Evolutionary conservation across 2,329 filamentous ascomycete genomes (phyloP).

Genomic region (Colletotrichum sp.): DNA sequence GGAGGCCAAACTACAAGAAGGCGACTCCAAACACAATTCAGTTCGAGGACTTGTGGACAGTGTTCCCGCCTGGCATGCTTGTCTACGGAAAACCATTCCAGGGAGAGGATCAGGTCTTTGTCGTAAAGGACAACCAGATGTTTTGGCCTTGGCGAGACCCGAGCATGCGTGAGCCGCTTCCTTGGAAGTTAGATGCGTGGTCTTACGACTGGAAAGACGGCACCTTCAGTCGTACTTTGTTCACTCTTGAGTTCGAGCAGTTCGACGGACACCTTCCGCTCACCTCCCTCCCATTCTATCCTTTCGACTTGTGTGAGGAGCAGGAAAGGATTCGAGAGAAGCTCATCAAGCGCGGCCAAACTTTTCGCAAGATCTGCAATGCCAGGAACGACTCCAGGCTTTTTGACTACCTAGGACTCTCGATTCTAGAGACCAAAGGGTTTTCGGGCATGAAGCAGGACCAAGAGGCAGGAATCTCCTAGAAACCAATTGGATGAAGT

Average conservation of each 20-base stretch:
- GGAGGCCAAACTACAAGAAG: background rate
- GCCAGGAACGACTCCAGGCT: background rate
- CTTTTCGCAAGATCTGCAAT: background rate
- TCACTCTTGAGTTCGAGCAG: background rate
- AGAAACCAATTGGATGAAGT: background rate
- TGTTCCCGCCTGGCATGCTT: slow-evolving; percentile 8
- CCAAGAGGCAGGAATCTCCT: background rate
- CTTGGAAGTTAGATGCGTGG: background rate
- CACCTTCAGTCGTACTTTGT: background rate
- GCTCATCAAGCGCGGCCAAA: background rate
- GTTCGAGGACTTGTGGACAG: slow-evolving; percentile 13
- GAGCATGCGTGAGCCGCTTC: background rate
- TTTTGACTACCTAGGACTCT: background rate
- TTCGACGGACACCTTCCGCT: background rate
- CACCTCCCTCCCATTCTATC: background rate
- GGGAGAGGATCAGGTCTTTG: slow-evolving; percentile 7
- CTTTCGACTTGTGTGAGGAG: background rate
- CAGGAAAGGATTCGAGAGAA: background rate
- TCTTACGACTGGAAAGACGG: slow-evolving; percentile 1
- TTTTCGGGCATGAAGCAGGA: background rate
- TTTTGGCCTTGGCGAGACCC: background rate
- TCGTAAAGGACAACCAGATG: background rate
- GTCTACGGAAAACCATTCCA: slow-evolving; percentile 9
- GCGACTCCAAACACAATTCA: background rate
- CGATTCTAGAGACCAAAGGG: background rate